phyloP scores from a whole-genome alignment of 768 basidiomycete genomes.

The Pleurotus sapidus region DNA sequence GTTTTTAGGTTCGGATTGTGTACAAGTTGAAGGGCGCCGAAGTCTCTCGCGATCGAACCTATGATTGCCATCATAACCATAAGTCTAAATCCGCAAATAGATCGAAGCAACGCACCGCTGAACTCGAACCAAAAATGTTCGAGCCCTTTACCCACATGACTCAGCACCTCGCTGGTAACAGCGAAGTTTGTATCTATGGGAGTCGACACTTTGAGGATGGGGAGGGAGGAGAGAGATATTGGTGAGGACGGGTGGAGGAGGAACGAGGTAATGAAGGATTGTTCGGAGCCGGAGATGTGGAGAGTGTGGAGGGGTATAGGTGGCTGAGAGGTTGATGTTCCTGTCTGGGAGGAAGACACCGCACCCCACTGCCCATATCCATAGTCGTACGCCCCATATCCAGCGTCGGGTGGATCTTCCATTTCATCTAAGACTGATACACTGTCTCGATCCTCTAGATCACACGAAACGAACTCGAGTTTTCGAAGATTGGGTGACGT shows the following conservation, averaged over 20 bases:
- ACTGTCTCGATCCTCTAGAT: neutral
- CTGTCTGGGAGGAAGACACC: neutral
- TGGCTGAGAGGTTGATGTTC: neutral
- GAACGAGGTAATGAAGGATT: neutral
- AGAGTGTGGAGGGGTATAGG: neutral
- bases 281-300: neutral
- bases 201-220: neutral
- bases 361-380: too few relatives aligned
- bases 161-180: neutral
- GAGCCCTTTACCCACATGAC: neutral
- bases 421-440: too few relatives aligned
- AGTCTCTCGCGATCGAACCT: slow-evolving; percentile 4
- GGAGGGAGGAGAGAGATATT: neutral
- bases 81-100: neutral
- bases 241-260: neutral
- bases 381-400: too few relatives aligned
- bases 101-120: neutral
- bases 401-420: too few relatives aligned
- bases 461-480: neutral
- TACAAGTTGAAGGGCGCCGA: neutral
- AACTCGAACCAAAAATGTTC: slow-evolving; percentile 1
- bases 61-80: neutral
- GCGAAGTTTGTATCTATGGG: neutral
- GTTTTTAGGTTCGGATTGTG: slow-evolving; percentile 2
- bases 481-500: neutral